Conservation (phyloP, 352 stramenopile species). For the Globisporangium cylindrosporum region DNA sequence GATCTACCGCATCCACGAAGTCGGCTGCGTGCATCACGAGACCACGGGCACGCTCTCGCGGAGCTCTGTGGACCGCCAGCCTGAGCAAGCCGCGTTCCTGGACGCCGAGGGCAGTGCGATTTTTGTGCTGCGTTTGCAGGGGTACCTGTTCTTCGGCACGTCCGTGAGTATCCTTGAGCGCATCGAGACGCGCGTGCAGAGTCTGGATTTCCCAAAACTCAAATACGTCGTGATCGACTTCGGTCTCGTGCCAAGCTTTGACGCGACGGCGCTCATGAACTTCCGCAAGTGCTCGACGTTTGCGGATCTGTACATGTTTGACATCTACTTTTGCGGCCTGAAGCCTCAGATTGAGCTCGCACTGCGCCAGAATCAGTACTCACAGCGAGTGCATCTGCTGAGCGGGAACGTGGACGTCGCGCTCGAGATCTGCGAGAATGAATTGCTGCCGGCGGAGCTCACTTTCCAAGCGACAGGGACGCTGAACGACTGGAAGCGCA, state of each 20-base stretch:
- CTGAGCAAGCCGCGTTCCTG: conserved; percentile 54
- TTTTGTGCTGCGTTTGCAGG: conserved; percentile 73
- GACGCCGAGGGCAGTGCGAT: conserved; percentile 53
- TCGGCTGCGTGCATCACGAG: conserved; percentile 77
- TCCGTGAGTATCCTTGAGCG: conserved; percentile 75
- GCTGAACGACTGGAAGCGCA: conserved; percentile 51
- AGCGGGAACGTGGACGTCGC: conserved; percentile 49
- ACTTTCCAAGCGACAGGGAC: conserved; percentile 26
- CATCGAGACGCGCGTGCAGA: conserved; percentile 69
- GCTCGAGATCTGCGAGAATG: conserved; percentile 68
- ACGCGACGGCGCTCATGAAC: conserved; percentile 73
- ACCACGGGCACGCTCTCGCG: conserved; percentile 60
- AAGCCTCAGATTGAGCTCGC: conserved; percentile 47
- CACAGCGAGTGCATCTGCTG: conserved; percentile 45
- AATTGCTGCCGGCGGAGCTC: conserved; percentile 47
- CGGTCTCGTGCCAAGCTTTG: conserved; percentile 71
- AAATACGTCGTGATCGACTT: conserved; percentile 77
- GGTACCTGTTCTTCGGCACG: conserved; percentile 82
- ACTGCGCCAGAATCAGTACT: conserved; percentile 46
- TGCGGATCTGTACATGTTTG: conserved; percentile 63
- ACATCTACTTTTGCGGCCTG: conserved; percentile 78
- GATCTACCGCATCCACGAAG: conserved; percentile 74
- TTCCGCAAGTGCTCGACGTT: conserved; percentile 65
- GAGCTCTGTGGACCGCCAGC: conserved; percentile 65
- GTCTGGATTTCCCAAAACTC: conserved; percentile 53